phyloP scores from a whole-genome alignment of 2,329 filamentous ascomycete species.

The Bipolaris oryzae region DNA sequence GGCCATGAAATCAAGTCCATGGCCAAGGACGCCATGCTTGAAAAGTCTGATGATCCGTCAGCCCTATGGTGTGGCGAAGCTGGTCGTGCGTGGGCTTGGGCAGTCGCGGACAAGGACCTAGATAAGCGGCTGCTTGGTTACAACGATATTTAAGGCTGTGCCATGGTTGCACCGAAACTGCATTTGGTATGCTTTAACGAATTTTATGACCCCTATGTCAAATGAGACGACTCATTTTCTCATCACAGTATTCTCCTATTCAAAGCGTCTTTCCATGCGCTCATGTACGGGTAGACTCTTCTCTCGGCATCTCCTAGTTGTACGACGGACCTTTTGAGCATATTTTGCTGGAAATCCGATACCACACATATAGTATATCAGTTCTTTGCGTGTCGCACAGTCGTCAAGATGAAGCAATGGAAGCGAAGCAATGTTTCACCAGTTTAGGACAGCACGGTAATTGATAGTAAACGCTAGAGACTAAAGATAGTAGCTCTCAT shows the following conservation, averaged over 20 bases:
- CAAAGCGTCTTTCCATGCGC: not conserved
- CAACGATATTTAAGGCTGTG: slow-evolving; percentile 53
- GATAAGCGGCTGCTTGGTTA: slow-evolving; percentile 57
- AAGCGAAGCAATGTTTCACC: not conserved
- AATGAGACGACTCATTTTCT: slow-evolving; percentile 25
- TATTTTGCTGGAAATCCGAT: not conserved
- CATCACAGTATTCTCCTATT: slow-evolving; percentile 4
- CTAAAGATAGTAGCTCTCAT: not conserved
- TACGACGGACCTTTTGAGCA: slow-evolving; percentile 8
- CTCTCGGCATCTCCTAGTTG: slow-evolving; percentile 11
- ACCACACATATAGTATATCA: slow-evolving; percentile 4
- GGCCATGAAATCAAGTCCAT: slow-evolving; percentile 62
- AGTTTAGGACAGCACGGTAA: not conserved
- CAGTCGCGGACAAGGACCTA: slow-evolving; percentile 52
- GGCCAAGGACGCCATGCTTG: slow-evolving; percentile 59
- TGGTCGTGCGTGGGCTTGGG: slow-evolving; percentile 57
- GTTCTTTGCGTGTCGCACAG: slow-evolving; percentile 7
- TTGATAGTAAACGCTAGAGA: not conserved
- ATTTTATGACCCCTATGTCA: slow-evolving; percentile 25
- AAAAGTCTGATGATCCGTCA: slow-evolving; percentile 58
- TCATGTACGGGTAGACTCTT: slow-evolving; percentile 6
- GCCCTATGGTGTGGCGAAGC: slow-evolving; percentile 59
- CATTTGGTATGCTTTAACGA: slow-evolving; percentile 17
- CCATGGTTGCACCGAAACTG: not conserved
- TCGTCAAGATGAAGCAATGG: not conserved